Conservation (phyloP, 305 asterid genomes). For the Rubia tinctorum region DNA sequence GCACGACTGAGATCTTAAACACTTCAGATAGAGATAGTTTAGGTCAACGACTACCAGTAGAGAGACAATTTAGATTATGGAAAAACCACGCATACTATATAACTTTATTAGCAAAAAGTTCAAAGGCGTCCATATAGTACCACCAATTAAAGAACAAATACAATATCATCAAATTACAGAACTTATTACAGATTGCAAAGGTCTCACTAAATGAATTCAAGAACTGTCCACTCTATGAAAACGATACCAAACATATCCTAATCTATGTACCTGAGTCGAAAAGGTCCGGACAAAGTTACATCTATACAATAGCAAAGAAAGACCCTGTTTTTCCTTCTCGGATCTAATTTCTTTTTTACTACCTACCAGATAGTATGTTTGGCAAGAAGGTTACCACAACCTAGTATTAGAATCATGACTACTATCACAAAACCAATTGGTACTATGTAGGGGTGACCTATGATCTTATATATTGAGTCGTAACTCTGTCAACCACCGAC, state of each 20-base stretch:
- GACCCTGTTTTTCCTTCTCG: not conserved
- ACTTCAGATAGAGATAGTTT: too few species aligned
- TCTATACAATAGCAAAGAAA: not conserved
- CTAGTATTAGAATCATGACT: too few species aligned
- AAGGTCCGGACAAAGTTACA: not conserved
- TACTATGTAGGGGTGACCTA: too few species aligned
- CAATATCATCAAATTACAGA: not conserved
- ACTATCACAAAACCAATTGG: too few species aligned
- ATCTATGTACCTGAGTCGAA: not conserved
- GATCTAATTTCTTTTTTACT: not conserved
- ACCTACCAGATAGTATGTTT: not conserved
- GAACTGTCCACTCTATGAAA: not conserved
- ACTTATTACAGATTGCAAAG: not conserved
- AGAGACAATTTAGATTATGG: not conserved
- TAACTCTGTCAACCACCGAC: too few species aligned
- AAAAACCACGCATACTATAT: not conserved
- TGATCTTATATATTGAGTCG: too few species aligned
- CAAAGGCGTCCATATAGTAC: not conserved
- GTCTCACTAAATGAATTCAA: not conserved
- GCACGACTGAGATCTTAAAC: not conserved
- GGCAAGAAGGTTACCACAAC: not conserved
- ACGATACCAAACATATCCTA: not conserved
- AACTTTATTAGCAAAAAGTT: not conserved
- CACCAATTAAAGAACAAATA: not conserved
- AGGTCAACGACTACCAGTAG: not conserved